Evolutionary conservation across 1,284 basidiomycete species (phyloP), one percentile per base, ranked within the genome.

Genomic region (Cerrena zonata): DNA sequence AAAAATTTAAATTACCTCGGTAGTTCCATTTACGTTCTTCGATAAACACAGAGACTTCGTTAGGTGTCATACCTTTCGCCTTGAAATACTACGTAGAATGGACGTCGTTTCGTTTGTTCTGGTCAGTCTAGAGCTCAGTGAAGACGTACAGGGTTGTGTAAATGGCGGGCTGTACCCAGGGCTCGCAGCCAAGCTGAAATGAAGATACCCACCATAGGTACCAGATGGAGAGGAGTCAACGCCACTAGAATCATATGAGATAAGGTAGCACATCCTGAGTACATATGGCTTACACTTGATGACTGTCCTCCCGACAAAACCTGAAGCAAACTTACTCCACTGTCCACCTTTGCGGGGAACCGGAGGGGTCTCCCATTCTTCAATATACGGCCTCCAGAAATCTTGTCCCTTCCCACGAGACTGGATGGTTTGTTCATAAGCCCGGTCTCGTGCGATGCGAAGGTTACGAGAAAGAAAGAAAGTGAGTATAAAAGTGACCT

Each of bases 1-100:
- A n/a, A n/a, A n/a, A n/a, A n/a, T n/a, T n/a, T n/a, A n/a, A 37
- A 58, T n/a, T 49, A 89, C 88, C 62, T 63, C 87, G 73, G 62
- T 94, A 93, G 52, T 89, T 84, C 86, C 89, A 91, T 64, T 89
- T 90, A 25, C 88, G 80, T 65, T 94, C 91, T 60, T 91, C 87
- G 54, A 94, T 77, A 69, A 90, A 94, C 0, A 84, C 69, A 11
- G 82, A 81, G 5, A 80, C 69, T 62, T 93, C 80, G 24, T 77
- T 66, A 3, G 74, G 66, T 0, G 79, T 77, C 91, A 94, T 93
- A 48, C 79, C 79, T 69, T 94, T 94, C 3, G 83, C 71, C 52
- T 80, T 75, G 56, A 92, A 94, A 63, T 93, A 94, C 84, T 89
- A 30, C 5, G 30, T 34, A 34, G 7, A 34, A 15, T 34, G 30